Percentiles rank a stretch among this genome's conserved stretches.
Evolutionary conservation across 2,329 filamentous ascomycete species (phyloP).

Genomic region (Penicillium brasilianum): DNA sequence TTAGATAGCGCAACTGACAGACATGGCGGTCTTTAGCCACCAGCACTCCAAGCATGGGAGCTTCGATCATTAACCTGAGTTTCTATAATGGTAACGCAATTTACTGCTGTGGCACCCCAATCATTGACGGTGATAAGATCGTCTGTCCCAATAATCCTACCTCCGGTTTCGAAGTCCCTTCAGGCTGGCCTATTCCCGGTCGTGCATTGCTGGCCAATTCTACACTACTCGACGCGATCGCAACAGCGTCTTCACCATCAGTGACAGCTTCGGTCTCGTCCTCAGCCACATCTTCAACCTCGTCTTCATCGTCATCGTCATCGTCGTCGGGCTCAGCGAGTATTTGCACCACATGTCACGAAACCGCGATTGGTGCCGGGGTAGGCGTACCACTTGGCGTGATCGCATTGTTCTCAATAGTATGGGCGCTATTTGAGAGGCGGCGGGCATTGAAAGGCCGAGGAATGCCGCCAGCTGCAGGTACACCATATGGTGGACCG

Average conservation of each 20-base stretch:
- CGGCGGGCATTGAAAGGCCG: neutral
- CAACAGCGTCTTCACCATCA: neutral
- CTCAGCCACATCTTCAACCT: neutral
- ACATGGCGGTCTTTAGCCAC: neutral
- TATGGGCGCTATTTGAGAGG: neutral
- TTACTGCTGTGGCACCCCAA: neutral
- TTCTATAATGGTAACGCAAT: neutral
- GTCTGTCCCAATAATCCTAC: slow-evolving; percentile 2
- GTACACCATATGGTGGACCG: neutral
- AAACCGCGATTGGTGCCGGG: neutral
- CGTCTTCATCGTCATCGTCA: neutral
- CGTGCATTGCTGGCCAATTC: neutral
- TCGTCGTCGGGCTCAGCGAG: neutral
- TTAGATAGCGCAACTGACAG: neutral
- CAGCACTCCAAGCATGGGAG: neutral
- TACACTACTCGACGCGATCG: neutral
- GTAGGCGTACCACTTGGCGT: neutral
- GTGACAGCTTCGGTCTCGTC: neutral
- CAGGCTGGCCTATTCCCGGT: neutral
- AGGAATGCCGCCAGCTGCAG: neutral
- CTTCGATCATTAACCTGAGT: slow-evolving; percentile 3
- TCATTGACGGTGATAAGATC: neutral
- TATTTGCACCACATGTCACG: neutral
- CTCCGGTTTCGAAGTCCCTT: neutral
- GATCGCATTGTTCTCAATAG: neutral